Evolutionary conservation across 139 green algal genomes (phyloP).

Genomic region (Mychonastes homosphaera): DNA sequence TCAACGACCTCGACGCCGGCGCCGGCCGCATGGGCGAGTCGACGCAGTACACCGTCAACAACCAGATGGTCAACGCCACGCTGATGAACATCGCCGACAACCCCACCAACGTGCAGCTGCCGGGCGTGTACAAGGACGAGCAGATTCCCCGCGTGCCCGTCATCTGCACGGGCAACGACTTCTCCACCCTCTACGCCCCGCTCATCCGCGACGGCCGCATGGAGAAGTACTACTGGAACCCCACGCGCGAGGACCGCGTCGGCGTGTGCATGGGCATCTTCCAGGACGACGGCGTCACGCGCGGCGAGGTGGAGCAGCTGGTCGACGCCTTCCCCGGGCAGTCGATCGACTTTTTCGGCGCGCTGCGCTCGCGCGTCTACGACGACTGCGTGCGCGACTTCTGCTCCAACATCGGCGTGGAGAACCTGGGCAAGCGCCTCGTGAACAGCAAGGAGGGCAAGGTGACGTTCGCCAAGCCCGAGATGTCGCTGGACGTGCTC

Average conservation of each 20-base stretch:
- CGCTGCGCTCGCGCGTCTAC: slow-evolving; percentile 86
- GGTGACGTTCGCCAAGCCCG: slow-evolving; percentile 73
- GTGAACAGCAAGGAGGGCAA: slow-evolving; percentile 81
- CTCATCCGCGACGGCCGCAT: slow-evolving; percentile 99
- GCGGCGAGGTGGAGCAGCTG: slow-evolving; percentile 60
- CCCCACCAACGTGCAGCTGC: slow-evolving; percentile 99
- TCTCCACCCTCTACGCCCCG: slow-evolving; percentile 97
- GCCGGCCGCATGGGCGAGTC: slow-evolving; percentile 88
- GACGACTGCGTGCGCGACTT: slow-evolving; percentile 80
- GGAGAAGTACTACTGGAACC: slow-evolving; percentile 99
- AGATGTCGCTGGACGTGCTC: slow-evolving; percentile 74
- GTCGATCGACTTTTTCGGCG: slow-evolving; percentile 99
- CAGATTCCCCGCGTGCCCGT: slow-evolving; percentile 90
- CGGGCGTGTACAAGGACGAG: slow-evolving; percentile 87
- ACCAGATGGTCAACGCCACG: slow-evolving; percentile 99
- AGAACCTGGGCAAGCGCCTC: slow-evolving; percentile 80
- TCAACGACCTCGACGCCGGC: slow-evolving; percentile 98
- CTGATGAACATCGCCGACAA: slow-evolving; percentile 99
- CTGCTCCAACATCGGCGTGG: slow-evolving; percentile 63
- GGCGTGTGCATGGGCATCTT: slow-evolving; percentile 98
- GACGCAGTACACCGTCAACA: slow-evolving; percentile 99
- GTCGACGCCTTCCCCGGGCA: slow-evolving; percentile 97
- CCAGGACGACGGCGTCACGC: slow-evolving; percentile 36
- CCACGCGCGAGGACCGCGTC: slow-evolving; percentile 88
- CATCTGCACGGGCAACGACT: slow-evolving; percentile 97